Base-by-base conservation (phyloP, 257 asterid species). In the Asclepias syriaca region DNA sequence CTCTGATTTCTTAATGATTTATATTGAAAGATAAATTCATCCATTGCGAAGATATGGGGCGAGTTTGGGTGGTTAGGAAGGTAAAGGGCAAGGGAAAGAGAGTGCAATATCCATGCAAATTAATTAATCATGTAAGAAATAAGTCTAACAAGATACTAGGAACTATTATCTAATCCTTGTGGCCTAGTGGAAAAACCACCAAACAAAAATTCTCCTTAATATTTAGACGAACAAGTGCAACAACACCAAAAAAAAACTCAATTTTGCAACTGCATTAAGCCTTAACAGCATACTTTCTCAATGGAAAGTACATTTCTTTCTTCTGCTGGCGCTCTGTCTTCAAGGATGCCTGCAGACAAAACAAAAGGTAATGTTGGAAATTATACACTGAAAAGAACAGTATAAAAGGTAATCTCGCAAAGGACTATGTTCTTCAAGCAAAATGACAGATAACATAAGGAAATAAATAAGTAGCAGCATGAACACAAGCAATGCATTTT, bases 231-330 rank as follows among this genome's bases (percentile, higher is more conserved):
- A 58, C 21, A 10, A 32, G 32, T 16, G 58, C 8, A 72, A 77
- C 48, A 73, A 51, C 54, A 77, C 27, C 27, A 24, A 24, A 24
- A 24, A 48, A 45, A 24, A 15, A 19, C 37, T 66, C 48, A 24
- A 11, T 15, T 15, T 50, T 13, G 18, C 32, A 19, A 40, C 48
- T 14, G 37, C 22, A 32, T 48, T 82, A 88, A 71, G 85, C 93
- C 73, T 88, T 88, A 58, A 90, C 84, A 6, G 96, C 96, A 73
- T 83, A 91, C 81, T 91, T 91, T 51, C 97, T 87, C 85, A 77
- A 1, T 16, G 95, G 96, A 75, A 83, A 90, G 77, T 87, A 90
- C 89, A 75, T 85, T 77, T 87, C 97, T 72, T 77, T 90, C 85
- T 87, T 88, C 77, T 85, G 86, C 86, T 86, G 77, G 73, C 81